Conservation (phyloP, 352 stramenopile genomes). For the Pythium insidiosum region DNA sequence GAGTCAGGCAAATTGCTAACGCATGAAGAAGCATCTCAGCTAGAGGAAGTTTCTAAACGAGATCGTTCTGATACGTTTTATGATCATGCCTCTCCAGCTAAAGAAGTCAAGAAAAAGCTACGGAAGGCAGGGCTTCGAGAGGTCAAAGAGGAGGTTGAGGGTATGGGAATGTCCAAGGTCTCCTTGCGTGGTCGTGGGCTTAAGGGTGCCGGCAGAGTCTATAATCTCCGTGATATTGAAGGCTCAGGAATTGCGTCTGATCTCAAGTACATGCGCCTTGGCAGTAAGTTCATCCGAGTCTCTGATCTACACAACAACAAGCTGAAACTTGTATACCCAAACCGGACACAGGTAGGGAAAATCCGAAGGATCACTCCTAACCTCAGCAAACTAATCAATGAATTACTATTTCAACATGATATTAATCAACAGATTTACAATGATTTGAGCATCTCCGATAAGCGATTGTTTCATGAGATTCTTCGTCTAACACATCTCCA, state of each 20-base stretch:
- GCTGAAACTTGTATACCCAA: background rate
- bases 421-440: background rate
- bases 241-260: background rate
- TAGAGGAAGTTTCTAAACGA: background rate
- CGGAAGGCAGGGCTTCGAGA: too few relatives aligned
- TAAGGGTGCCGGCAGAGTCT: background rate
- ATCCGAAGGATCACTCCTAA: background rate
- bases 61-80: background rate
- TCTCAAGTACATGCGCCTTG: background rate
- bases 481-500: background rate
- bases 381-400: background rate
- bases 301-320: background rate
- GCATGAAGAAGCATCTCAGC: background rate
- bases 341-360: background rate
- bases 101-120: background rate
- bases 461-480: background rate
- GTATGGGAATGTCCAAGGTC: background rate
- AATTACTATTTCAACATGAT: background rate
- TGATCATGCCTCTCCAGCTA: background rate
- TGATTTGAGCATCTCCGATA: background rate
- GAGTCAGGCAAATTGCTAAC: background rate
- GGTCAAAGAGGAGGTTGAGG: too few relatives aligned
- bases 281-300: background rate
- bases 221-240: background rate
- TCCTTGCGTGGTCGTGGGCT: background rate